Percentiles rank a stretch among this genome's conserved stretches.
Conservation (phyloP, 2,329 filamentous ascomycete genomes). For the Aspergillus flavus region DNA sequence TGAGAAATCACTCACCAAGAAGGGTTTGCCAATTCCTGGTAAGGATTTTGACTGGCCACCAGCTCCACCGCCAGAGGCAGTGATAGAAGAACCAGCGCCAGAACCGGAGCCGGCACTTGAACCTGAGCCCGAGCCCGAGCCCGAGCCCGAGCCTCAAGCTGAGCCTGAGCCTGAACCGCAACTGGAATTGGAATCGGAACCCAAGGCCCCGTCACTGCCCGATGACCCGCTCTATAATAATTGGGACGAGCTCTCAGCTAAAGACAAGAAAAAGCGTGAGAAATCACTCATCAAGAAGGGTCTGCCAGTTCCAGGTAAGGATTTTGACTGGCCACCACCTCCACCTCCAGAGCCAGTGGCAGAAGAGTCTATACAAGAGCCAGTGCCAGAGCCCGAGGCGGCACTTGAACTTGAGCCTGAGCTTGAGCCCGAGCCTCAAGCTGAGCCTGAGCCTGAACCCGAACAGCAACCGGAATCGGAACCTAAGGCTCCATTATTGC, state of each 20-base stretch:
- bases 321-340: constrained; percentile 27
- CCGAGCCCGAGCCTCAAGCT: not conserved
- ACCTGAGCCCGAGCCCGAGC: not conserved
- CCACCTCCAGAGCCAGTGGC: constrained; percentile 13
- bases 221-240: constrained; percentile 41
- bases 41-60: constrained; percentile 32
- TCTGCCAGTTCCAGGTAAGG: constrained; percentile 33
- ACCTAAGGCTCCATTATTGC: constrained; percentile 30
- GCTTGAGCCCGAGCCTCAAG: not conserved
- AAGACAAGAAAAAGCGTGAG: constrained; percentile 51
- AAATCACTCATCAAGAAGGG: constrained; percentile 30
- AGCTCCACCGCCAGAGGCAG: constrained; percentile 14
- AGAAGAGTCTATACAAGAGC: constrained; percentile 22
- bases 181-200: constrained; percentile 10
- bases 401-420: constrained; percentile 23
- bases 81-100: constrained; percentile 9
- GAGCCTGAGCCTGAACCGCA: constrained; percentile 30
- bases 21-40: constrained; percentile 26
- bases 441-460: constrained; percentile 20
- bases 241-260: constrained; percentile 39
- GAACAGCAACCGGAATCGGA: constrained; percentile 25
- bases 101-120: constrained; percentile 28
- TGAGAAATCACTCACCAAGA: constrained; percentile 18
- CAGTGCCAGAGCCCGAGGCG: constrained; percentile 18
- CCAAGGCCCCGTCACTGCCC: constrained; percentile 23